Conservation (phyloP, 306 rosid genomes). For the Cucurbita moschata region DNA sequence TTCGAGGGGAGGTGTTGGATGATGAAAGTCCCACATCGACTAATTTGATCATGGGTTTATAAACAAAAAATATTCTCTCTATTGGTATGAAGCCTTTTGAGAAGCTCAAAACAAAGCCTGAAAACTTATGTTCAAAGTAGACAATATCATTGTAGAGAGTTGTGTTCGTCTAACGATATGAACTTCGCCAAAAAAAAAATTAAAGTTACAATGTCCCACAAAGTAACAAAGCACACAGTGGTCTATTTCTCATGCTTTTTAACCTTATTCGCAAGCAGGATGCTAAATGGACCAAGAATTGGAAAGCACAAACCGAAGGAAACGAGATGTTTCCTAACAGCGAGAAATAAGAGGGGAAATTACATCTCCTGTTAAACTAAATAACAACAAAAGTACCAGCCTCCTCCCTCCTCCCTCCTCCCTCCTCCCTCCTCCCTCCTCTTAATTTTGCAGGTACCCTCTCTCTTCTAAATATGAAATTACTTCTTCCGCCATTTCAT, state of each 20-base stretch:
- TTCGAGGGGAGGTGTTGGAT: too few relatives aligned
- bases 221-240: neutral
- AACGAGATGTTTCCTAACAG: slow-evolving; percentile 62
- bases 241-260: neutral
- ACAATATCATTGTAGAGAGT: too few relatives aligned
- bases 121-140: too few relatives aligned
- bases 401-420: slow-evolving; percentile 12
- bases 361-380: neutral
- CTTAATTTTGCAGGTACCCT: slow-evolving; percentile 51
- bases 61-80: too few relatives aligned
- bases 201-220: neutral
- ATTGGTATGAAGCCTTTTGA: too few relatives aligned
- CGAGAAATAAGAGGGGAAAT: slow-evolving; percentile 1
- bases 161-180: too few relatives aligned
- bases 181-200: neutral
- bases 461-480: slow-evolving; percentile 65
- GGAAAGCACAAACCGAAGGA: slow-evolving; percentile 25
- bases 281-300: neutral
- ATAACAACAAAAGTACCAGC: slow-evolving; percentile 13
- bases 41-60: too few relatives aligned
- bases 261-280: neutral
- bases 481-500: slow-evolving; percentile 52
- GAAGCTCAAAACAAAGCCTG: too few relatives aligned
- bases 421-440: slow-evolving; percentile 11
- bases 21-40: too few relatives aligned